Percentiles rank a stretch among this genome's conserved stretches.
Evolutionary conservation across 306 rosid genomes (phyloP).

Genomic region (Sophora flavescens): DNA sequence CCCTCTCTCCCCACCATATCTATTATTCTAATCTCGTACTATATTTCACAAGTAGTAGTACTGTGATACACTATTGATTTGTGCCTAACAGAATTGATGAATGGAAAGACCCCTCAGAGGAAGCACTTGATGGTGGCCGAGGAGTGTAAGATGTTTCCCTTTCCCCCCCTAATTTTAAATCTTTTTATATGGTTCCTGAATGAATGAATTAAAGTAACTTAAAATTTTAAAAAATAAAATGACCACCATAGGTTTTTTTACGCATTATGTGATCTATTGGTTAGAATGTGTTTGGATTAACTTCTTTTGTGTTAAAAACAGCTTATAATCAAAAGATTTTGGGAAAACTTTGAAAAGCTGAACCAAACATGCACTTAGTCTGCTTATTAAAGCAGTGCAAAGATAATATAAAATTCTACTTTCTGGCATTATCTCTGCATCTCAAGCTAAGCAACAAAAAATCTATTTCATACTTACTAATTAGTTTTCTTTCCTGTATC

Average conservation of each 20-base stretch:
- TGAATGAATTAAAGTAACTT: not conserved
- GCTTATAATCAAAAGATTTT: too few relatives aligned
- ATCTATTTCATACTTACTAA: slow-evolving; percentile 13
- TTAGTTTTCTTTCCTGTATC: slow-evolving; percentile 16
- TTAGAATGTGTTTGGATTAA: not conserved
- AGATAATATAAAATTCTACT: slow-evolving; percentile 5
- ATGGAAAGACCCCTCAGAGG: slow-evolving; percentile 86
- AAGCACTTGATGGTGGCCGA: slow-evolving; percentile 92
- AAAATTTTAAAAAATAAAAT: not conserved
- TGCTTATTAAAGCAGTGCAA: slow-evolving; percentile 27
- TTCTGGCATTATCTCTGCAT: slow-evolving; percentile 7
- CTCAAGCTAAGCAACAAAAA: not conserved
- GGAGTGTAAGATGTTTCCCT: slow-evolving; percentile 70
- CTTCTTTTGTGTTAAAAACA: not conserved
- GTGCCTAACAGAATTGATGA: slow-evolving; percentile 75
- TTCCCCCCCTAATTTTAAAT: not conserved
- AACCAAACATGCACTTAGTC: not conserved
- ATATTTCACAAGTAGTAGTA: not conserved
- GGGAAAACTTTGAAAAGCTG: not conserved
- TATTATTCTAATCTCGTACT: not conserved
- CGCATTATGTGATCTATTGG: not conserved
- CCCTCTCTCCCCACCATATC: slow-evolving; percentile 10
- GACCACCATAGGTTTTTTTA: not conserved
- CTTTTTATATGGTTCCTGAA: slow-evolving; percentile 11
- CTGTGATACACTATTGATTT: slow-evolving; percentile 6